phyloP scores from a whole-genome alignment of 73 alveolate species.

The Tetrahymena malaccensis region DNA sequence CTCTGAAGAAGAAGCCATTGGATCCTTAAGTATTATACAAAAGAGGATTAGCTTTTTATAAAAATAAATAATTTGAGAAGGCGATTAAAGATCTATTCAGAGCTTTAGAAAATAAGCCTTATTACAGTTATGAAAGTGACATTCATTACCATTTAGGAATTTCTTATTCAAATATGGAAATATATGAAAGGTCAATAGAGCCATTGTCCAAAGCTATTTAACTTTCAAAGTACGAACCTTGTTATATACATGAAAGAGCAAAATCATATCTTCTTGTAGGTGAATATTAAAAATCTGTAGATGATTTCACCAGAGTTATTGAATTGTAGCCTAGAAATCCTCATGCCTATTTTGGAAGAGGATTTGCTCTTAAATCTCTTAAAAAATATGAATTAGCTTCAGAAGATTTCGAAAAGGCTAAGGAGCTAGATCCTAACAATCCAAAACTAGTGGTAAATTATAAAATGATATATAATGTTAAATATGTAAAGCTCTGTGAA shows the following conservation, averaged over 20 bases:
- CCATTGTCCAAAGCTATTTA: constrained; percentile 63
- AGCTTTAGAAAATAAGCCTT: constrained; percentile 61
- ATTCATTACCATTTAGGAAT: constrained; percentile 84
- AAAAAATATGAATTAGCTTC: constrained; percentile 69
- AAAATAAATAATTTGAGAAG: constrained; percentile 54
- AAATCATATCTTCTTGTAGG: constrained; percentile 75
- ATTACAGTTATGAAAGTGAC: constrained; percentile 72
- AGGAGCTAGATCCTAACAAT: constrained; percentile 67
- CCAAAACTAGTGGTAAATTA: constrained; percentile 68
- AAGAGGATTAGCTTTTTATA: constrained; percentile 74
- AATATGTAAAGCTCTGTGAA: constrained; percentile 73
- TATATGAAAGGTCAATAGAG: constrained; percentile 69
- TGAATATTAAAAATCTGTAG: constrained; percentile 61
- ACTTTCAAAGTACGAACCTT: constrained; percentile 42
- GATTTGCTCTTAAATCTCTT: constrained; percentile 71
- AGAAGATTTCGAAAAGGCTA: constrained; percentile 82
- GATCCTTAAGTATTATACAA: constrained; percentile 77
- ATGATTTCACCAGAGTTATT: constrained; percentile 69
- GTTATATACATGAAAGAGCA: constrained; percentile 87
- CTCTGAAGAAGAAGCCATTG: constrained; percentile 46
- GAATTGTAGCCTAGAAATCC: constrained; percentile 79
- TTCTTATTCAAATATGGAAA: constrained; percentile 73
- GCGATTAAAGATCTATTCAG: constrained; percentile 60
- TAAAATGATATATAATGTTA: constrained; percentile 62
- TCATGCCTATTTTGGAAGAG: constrained; percentile 89